Evolutionary conservation across 768 basidiomycete species (phyloP).

Genomic region (Termitomyces sp.): DNA sequence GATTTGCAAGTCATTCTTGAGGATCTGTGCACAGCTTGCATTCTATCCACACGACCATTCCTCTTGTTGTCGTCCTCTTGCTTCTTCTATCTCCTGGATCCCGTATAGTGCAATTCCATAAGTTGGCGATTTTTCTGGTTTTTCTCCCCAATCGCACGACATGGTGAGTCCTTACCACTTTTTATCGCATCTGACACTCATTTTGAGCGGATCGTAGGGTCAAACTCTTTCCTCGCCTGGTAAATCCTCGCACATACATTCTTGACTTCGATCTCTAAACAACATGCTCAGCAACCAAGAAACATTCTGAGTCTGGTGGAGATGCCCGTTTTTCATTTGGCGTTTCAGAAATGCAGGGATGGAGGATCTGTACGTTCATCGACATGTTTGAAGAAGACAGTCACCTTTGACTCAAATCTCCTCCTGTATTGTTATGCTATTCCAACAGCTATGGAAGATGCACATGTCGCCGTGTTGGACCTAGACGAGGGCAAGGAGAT

Average conservation of each 20-base stretch:
- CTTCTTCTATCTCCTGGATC: constrained; percentile 19
- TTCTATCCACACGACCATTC: constrained; percentile 34
- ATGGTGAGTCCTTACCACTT: constrained; percentile 25
- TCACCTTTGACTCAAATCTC: not conserved
- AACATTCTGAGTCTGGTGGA: constrained; percentile 69
- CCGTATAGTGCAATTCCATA: constrained; percentile 9
- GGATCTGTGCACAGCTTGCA: constrained; percentile 22
- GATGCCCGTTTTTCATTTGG: constrained; percentile 72
- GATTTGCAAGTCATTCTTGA: constrained; percentile 14
- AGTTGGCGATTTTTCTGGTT: constrained; percentile 7
- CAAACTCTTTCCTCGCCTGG: constrained; percentile 84
- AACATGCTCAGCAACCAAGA: constrained; percentile 62
- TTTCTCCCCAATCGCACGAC: constrained; percentile 12
- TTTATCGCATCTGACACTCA: constrained; percentile 3
- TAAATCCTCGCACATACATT: constrained; percentile 28
- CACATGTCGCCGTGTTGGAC: constrained; percentile 74
- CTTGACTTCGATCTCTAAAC: constrained; percentile 10
- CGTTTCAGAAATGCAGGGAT: constrained; percentile 97
- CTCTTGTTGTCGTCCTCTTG: constrained; percentile 10
- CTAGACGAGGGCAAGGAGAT: constrained; percentile 50
- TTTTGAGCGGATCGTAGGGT: constrained; percentile 46
- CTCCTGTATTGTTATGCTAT: not conserved
- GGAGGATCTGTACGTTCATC: constrained; percentile 86
- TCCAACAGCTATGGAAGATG: constrained; percentile 90
- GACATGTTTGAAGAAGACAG: constrained; percentile 1